Base-by-base conservation (phyloP, 2,329 filamentous ascomycete species). In the Endothia cerciana region DNA sequence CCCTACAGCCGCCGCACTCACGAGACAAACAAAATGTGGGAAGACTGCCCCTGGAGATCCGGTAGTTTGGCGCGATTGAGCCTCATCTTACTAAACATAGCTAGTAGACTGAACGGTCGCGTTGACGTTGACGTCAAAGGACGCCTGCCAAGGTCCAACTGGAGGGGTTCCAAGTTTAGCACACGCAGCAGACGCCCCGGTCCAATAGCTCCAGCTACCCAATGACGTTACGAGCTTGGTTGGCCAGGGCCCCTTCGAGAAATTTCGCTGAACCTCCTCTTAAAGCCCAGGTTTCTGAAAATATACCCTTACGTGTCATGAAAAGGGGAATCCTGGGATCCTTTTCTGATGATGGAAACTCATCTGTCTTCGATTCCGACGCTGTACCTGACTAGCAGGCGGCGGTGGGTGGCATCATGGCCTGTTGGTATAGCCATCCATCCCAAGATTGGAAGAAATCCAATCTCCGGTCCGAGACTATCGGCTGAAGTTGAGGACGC, bases 51-150 rank as follows among this genome's bases (percentile, higher is more conserved):
- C 41, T n/a, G 8, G 41, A 8, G 8, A 15, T 11, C 19, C 41
- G 19, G 13, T 43, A 15, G 41, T 15, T 43, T n/a, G 41, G 41
- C 41, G 15, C 15, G 41, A 43, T n/a, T 55, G 25, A 55, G 51
- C 51, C 51, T 33, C 51, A 55, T 36, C 17, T 36, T 30, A 36
- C 51, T 36, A 10, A 33, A 19, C 51, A 33, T 33, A 28, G 30
- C 51, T 55, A 36, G 5, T n/a, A 19, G 15, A 8, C 13, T 33
- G 15, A 19, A n/a, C 28, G 51, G 28, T 33, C 28, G 51, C 28
- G 28, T 55, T 55, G 51, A 55, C 28, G 28, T 55, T 55, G 51
- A 55, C 51, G 51, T 55, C 51, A 55, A 55, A 55, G 51, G 51
- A 33, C 2, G 51, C 33, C n/a, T 55, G 28, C 17, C 11, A 41